These are phyloP conservation scores for Verticillium nonalfalfae DNA, from an alignment of 2,329 filamentous ascomycete species.

Conservation along the genomic window DNA sequence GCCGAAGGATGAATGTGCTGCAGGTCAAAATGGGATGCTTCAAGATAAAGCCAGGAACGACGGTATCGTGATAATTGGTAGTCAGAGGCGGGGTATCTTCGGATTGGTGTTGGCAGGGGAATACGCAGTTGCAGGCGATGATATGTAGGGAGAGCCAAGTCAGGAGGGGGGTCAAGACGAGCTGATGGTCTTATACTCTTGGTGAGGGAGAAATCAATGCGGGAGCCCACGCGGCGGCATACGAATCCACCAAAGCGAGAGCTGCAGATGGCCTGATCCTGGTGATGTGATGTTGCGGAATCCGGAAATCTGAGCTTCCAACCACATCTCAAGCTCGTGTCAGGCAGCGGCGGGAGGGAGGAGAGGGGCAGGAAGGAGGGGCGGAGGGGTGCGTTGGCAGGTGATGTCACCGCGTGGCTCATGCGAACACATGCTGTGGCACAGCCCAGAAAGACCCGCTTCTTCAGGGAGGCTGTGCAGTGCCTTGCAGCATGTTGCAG, in stretches of 20 bases:
- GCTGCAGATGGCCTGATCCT: neutral
- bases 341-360: too few relatives aligned
- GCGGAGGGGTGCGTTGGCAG: neutral
- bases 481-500: neutral
- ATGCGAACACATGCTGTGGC: neutral
- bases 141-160: neutral
- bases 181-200: neutral
- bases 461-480: neutral
- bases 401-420: constrained; percentile 1
- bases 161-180: neutral
- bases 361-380: neutral
- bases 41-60: too few relatives aligned
- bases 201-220: neutral
- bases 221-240: neutral
- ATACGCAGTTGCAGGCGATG: neutral
- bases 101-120: neutral
- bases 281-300: neutral
- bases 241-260: neutral
- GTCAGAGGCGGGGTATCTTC: neutral
- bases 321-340: too few relatives aligned
- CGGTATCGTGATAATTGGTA: too few relatives aligned
- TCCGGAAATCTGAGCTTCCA: too few relatives aligned
- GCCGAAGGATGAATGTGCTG: neutral
- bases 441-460: neutral
- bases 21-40: neutral